Evolutionary conservation across 83 land plant species (phyloP), one percentile per base, ranked within the genome.

Genomic region (Larix sibirica): DNA sequence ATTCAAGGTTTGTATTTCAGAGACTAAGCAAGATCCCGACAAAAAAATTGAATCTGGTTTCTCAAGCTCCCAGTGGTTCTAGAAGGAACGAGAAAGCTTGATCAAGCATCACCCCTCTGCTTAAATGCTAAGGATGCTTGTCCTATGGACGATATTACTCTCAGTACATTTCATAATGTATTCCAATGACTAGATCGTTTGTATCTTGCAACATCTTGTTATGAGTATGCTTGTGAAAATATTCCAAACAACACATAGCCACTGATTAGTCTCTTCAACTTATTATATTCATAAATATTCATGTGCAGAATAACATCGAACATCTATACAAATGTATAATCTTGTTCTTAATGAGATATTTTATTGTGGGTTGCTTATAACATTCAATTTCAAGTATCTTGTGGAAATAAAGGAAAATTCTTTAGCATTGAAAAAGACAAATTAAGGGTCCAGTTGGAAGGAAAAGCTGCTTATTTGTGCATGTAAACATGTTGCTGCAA

Each of bases 271-370:
- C 92, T 96, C 50, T 98, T 98, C 84, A 93, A 93, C 82, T 96
- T 0, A 96, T 85, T 91, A 93, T 89, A 95, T 94, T 44, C 97
- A 99, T 0, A 94, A 98, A 80, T 92, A 96, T 80, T 88, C 94
- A 2, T 98, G 83, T 90, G 91, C 93, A n/a, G 95, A 98, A 81
- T 97, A 98, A 84, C 99, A 98, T 81, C 99, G 96, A 96, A 91
- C 89, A 84, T 97, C 99, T 24, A 91, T 98, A 83, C 96, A 94
- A 81, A 91, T 96, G 96, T 96, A 98, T 87, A 98, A 98, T 85
- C 71, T 89, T 83, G 87, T 83, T 77, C 90, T 91, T 63, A 99
- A 98, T 84, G 97, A 94, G 80, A 87, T 97, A 73, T 96, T 88
- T 80, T 98, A 50, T 85, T 98, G 9, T 98, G 28, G 99, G 99